These are phyloP conservation scores for Gnomoniopsis sp. DNA, from an alignment of 2,329 filamentous ascomycete species.

Conservation along the genomic window DNA sequence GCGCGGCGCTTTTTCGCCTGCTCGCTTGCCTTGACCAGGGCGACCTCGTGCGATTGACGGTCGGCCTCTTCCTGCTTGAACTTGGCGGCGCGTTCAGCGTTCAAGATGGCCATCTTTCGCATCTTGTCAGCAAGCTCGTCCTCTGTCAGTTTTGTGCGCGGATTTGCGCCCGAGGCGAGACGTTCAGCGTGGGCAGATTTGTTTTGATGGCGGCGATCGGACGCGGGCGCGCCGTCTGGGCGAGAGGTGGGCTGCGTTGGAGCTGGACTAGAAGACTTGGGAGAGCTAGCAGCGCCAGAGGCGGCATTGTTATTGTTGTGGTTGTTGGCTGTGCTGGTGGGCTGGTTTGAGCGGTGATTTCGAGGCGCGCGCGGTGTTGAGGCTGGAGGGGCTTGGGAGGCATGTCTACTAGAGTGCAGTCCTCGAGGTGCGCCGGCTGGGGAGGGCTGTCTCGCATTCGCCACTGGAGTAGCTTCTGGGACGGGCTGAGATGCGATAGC, in stretches of 20 bases:
- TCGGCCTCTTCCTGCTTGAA: slow-evolving; percentile 58
- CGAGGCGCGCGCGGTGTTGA: slow-evolving; percentile 16
- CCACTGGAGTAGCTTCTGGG: neutral
- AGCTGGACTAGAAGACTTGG: slow-evolving; percentile 20
- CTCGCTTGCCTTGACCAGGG: slow-evolving; percentile 53
- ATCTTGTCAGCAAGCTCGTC: slow-evolving; percentile 57
- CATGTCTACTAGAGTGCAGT: slow-evolving; percentile 20
- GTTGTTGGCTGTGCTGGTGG: slow-evolving; percentile 6
- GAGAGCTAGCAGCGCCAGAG: slow-evolving; percentile 4
- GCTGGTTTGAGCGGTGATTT: slow-evolving; percentile 13
- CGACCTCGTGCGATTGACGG: slow-evolving; percentile 51
- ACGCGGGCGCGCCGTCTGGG: slow-evolving; percentile 17
- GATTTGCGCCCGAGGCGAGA: slow-evolving; percentile 53
- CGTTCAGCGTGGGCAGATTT: slow-evolving; percentile 36
- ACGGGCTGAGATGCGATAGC: slow-evolving; percentile 12
- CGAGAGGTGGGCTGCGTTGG: neutral
- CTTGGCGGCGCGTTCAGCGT: slow-evolving; percentile 55
- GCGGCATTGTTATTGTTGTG: slow-evolving; percentile 11
- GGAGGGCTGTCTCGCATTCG: neutral
- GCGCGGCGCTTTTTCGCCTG: slow-evolving; percentile 49
- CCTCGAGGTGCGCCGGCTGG: slow-evolving; percentile 3
- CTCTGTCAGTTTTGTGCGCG: slow-evolving; percentile 58
- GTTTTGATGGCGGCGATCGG: slow-evolving; percentile 30
- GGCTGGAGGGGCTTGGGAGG: slow-evolving; percentile 15
- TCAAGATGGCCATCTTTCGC: slow-evolving; percentile 57